Conservation (phyloP, 2,329 filamentous ascomycete genomes). For the Stagonosporopsis vannaccii region DNA sequence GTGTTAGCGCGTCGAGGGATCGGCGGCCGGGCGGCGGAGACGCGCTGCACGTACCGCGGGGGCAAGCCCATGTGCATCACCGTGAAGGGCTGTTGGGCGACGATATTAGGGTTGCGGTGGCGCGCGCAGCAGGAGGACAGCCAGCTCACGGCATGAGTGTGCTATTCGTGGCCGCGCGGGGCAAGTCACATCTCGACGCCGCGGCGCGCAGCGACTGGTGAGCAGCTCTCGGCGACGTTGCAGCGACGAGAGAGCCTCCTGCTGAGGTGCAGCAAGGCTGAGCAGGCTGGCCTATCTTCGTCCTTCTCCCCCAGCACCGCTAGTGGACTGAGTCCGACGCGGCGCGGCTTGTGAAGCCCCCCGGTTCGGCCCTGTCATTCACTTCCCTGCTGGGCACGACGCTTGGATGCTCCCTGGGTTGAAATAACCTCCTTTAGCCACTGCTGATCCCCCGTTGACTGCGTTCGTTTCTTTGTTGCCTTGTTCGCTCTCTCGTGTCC, state of each 20-base stretch:
- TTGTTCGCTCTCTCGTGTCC: slow-evolving; percentile 11
- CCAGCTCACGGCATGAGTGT: background rate
- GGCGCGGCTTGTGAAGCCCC: slow-evolving; percentile 17
- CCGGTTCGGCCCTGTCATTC: slow-evolving; percentile 22
- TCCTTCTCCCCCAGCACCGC: slow-evolving; percentile 11
- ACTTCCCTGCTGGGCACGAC: slow-evolving; percentile 26
- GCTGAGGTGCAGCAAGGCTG: slow-evolving; percentile 39
- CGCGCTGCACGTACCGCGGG: slow-evolving; percentile 10
- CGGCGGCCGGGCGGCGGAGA: slow-evolving; percentile 14
- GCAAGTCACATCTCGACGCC: slow-evolving; percentile 40
- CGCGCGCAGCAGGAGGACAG: slow-evolving; percentile 6
- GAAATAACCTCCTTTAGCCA: slow-evolving; percentile 34
- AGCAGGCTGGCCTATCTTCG: slow-evolving; percentile 35
- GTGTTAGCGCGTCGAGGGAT: slow-evolving; percentile 34
- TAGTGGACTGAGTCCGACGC: slow-evolving; percentile 26
- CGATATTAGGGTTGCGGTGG: slow-evolving; percentile 11
- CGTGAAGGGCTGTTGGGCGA: background rate
- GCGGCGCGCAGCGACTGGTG: slow-evolving; percentile 19
- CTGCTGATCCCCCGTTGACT: slow-evolving; percentile 4
- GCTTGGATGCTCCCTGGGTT: slow-evolving; percentile 18
- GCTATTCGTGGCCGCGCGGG: slow-evolving; percentile 23
- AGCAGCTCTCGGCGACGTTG: slow-evolving; percentile 22
- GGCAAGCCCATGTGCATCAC: background rate
- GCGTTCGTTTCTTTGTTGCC: slow-evolving; percentile 14
- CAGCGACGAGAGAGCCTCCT: slow-evolving; percentile 29